A percentile compares a stretch with the other conserved stretches of the same genome.
Evolutionary conservation across 2,329 filamentous ascomycete genomes (phyloP).

Genomic region (Endocalyx cinctus): DNA sequence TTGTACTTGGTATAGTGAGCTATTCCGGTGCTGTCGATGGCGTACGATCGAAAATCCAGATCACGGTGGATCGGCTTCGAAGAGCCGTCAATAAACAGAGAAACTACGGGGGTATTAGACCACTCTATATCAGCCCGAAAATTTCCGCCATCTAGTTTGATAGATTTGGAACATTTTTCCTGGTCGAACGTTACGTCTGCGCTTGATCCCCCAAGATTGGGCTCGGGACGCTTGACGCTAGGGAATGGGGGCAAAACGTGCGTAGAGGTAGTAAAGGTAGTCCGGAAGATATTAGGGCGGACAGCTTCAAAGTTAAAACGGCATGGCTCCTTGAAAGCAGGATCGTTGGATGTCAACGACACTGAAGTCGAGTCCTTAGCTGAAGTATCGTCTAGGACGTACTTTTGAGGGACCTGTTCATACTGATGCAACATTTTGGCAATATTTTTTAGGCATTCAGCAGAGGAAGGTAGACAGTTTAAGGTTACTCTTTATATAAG

Average conservation of each 20-base stretch:
- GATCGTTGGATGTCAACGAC: slow-evolving; percentile 36
- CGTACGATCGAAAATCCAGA: slow-evolving; percentile 61
- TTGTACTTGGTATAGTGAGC: slow-evolving; percentile 63
- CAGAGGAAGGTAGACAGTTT: too few relatives aligned
- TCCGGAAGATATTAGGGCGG: slow-evolving; percentile 60
- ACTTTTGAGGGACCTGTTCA: slow-evolving; percentile 20
- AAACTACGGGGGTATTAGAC: slow-evolving; percentile 52
- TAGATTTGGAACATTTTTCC: slow-evolving; percentile 31
- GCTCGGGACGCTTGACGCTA: slow-evolving; percentile 44
- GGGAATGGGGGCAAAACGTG: slow-evolving; percentile 64
- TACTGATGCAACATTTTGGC: slow-evolving; percentile 17
- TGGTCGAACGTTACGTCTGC: slow-evolving; percentile 27
- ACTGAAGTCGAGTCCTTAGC: slow-evolving; percentile 24
- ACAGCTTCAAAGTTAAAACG: slow-evolving; percentile 61
- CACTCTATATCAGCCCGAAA: slow-evolving; percentile 58
- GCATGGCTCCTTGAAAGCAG: slow-evolving; percentile 33
- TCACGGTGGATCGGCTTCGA: slow-evolving; percentile 56
- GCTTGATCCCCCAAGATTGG: slow-evolving; percentile 28
- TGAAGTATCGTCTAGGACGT: slow-evolving; percentile 13
- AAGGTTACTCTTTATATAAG: too few relatives aligned
- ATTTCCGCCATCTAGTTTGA: slow-evolving; percentile 44
- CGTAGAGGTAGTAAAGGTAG: slow-evolving; percentile 57
- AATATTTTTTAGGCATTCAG: too few relatives aligned
- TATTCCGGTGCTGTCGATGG: slow-evolving; percentile 55
- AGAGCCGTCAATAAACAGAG: slow-evolving; percentile 45